Percentiles rank a stretch among this genome's conserved stretches.
Evolutionary conservation across 371 early-diverging fungal genomes (phyloP).

Genomic region (Polyrhizophydium stewartii): DNA sequence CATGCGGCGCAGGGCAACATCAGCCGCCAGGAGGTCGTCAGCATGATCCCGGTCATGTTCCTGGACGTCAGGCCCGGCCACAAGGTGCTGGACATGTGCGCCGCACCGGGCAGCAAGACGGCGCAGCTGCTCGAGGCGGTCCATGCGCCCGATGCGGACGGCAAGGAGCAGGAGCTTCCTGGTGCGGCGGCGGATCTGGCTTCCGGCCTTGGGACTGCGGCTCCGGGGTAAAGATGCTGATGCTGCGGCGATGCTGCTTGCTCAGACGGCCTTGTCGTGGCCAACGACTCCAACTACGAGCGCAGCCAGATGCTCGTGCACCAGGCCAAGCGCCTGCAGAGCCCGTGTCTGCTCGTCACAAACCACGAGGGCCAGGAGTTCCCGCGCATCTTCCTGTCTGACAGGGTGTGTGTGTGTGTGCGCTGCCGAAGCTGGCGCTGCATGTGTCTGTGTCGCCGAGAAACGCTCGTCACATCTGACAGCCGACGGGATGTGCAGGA

Average conservation of each 20-base stretch:
- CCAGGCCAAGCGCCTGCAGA: constrained; percentile 89
- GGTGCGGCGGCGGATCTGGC: neutral
- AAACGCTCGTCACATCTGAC: neutral
- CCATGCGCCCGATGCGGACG: constrained; percentile 54
- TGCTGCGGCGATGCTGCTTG: no score
- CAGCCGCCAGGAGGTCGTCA: constrained; percentile 96
- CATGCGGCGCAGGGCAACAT: constrained; percentile 80
- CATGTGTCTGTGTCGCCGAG: neutral
- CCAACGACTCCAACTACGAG: constrained; percentile 94
- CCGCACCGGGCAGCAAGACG: constrained; percentile 68
- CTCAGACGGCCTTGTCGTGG: constrained; percentile 85
- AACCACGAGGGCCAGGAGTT: constrained; percentile 94
- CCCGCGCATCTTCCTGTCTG: constrained; percentile 65
- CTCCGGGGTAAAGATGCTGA: no score
- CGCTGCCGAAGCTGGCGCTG: neutral
- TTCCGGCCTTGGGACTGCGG: neutral
- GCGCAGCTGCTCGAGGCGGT: constrained; percentile 87
- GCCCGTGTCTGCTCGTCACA: constrained; percentile 90
- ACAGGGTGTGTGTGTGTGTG: constrained; percentile 10
- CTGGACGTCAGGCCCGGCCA: constrained; percentile 92
- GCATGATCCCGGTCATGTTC: constrained; percentile 96
- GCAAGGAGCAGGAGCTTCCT: constrained; percentile 53
- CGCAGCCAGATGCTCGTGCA: constrained; percentile 94
- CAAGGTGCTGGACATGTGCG: constrained; percentile 66
- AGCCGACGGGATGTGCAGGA: neutral